phyloP scores from a whole-genome alignment of 768 basidiomycete genomes.

The Pulveroboletus frians region DNA sequence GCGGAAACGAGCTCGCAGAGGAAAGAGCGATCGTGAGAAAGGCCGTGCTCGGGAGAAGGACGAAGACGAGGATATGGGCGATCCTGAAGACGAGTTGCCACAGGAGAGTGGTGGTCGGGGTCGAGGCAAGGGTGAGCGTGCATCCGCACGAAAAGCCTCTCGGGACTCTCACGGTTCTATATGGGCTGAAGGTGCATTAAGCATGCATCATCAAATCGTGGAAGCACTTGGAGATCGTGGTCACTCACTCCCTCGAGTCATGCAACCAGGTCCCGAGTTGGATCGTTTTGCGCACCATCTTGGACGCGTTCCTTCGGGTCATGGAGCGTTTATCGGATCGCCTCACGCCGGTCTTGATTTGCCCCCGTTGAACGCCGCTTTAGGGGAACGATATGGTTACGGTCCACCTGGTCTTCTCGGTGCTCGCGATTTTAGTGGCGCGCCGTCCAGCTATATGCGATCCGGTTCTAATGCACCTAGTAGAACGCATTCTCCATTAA shows the following conservation, averaged over 20 bases:
- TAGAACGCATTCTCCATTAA: slow-evolving; percentile 66
- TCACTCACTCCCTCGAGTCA: slow-evolving; percentile 30
- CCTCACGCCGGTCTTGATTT: slow-evolving; percentile 53
- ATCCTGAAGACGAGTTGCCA: slow-evolving; percentile 31
- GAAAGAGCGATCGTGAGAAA: slow-evolving; percentile 34
- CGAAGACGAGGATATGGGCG: slow-evolving; percentile 49
- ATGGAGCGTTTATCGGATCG: slow-evolving; percentile 33
- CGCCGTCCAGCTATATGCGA: slow-evolving; percentile 55
- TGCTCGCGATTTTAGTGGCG: slow-evolving; percentile 33
- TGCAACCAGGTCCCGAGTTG: slow-evolving; percentile 27
- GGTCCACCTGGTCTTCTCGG: slow-evolving; percentile 31
- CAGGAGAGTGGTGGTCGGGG: slow-evolving; percentile 28
- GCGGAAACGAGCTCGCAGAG: slow-evolving; percentile 51
- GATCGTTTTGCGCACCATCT: slow-evolving; percentile 34
- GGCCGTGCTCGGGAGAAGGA: slow-evolving; percentile 36
- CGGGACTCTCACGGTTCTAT: slow-evolving; percentile 32
- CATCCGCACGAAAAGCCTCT: slow-evolving; percentile 33
- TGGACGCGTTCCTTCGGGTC: slow-evolving; percentile 32
- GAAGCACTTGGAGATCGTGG: slow-evolving; percentile 33
- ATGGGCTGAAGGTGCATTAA: slow-evolving; percentile 32
- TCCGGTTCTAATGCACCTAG: slow-evolving; percentile 64
- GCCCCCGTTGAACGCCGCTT: slow-evolving; percentile 49
- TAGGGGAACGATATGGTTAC: slow-evolving; percentile 36
- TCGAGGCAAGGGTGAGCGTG: slow-evolving; percentile 36
- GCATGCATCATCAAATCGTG: slow-evolving; percentile 32